These are phyloP conservation scores for Albizia julibrissin DNA, from an alignment of 306 rosid species.

Conservation along the genomic window DNA sequence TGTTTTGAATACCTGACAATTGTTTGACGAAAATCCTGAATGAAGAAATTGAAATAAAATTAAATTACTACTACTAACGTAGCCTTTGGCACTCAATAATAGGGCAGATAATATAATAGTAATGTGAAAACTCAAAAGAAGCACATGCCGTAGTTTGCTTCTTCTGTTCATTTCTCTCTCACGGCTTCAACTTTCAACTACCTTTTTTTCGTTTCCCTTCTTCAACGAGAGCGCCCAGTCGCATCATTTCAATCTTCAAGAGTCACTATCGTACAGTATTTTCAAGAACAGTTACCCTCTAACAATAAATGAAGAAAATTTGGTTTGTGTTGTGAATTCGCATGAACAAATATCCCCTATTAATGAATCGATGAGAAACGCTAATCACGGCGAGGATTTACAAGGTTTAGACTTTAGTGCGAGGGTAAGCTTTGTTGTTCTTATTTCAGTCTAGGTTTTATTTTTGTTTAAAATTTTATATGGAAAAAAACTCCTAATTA, in stretches of 20 bases:
- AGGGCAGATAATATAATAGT: background rate
- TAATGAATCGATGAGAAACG: conserved; percentile 27
- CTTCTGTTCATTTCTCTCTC: background rate
- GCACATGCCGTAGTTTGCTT: background rate
- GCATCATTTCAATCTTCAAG: conserved; percentile 1
- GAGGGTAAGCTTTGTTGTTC: conserved; percentile 11
- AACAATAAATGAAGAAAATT: background rate
- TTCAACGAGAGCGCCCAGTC: conserved; percentile 22
- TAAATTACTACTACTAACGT: background rate
- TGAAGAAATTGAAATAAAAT: background rate
- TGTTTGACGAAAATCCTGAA: conserved; percentile 35
- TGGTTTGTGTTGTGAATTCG: background rate
- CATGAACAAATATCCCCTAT: background rate
- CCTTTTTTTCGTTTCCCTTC: background rate
- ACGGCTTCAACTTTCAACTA: conserved; percentile 26
- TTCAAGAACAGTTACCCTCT: background rate
- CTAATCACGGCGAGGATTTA: conserved; percentile 54
- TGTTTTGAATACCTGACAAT: conserved; percentile 35
- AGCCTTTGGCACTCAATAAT: conserved; percentile 36
- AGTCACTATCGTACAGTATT: background rate
- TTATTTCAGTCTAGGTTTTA: background rate
- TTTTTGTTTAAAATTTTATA: no score
- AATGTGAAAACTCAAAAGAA: background rate
- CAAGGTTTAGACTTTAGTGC: background rate
- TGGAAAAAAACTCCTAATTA: no score